Base-by-base conservation (phyloP, 805 yeast genomes). In the Candida easanensis region DNA sequence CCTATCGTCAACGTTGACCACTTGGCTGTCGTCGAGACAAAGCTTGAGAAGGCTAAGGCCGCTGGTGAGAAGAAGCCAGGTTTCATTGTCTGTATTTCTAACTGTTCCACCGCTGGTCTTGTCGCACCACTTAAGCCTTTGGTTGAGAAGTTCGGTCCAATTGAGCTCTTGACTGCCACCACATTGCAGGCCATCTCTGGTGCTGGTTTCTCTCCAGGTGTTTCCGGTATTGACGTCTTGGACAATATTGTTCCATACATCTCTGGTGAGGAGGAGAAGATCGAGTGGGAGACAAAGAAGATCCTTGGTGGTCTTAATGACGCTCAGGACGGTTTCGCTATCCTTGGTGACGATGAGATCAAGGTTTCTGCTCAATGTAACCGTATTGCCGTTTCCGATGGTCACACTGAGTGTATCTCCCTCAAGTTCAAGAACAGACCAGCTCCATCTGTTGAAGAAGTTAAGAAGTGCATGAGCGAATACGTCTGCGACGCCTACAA, bases 151-250 rank as follows among this genome's bases (percentile, higher is more conserved):
- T 91, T 87, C 61, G 99, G 98, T 38, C 97, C 98, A 35, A 78
- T 93, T 47, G 90, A 87, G 46, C 75, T 82, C 19, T 76, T 91
- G 54, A 83, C 96, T 13, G 79, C 96, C 38, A 88, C 97, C 42
- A 93, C 99, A 14, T 68, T 93, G 65, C 99, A 93, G 66, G 99
- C 99, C 30, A 88, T 93, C 52, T 90, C 98, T 4, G 99, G 99
- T 56, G 99, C 96, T 18, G 99, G 99, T 3, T 93, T 87, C 65
- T 86, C 96, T 9, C 99, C 99, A 38, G 99, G 99, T 64, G 96
- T 90, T 44, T 81, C 96, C 18, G 93, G 95, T 52, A 90, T 93
- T 66, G 98, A 93, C 62, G 81, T 91, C 42, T 74, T 93, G 57
- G 99, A 93, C 69, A 93, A 93, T 69, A 77, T 93, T 53, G 88